Base-by-base conservation (phyloP, 2,329 filamentous ascomycete species). In the Dothistroma pini region DNA sequence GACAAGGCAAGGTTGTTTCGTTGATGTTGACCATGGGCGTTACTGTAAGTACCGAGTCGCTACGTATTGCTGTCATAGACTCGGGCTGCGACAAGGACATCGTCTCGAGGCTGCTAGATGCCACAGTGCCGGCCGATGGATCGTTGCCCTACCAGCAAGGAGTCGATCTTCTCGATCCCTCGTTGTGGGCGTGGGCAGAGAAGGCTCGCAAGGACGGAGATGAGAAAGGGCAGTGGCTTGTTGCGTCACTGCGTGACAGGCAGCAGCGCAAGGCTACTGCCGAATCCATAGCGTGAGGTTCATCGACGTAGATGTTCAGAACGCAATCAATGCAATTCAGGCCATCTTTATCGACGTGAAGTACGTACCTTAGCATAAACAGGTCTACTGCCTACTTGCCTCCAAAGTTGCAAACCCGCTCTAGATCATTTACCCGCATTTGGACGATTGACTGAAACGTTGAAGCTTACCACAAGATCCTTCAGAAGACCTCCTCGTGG, bases 161-260 rank as follows among this genome's bases (percentile, higher is more conserved):
- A 31, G 47, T 75, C n/a, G 71, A 74, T 49, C 62, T 70, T 32
- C 68, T 74, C 14, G 72, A 75, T 60, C 66, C 71, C 29, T 56
- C 63, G 21, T 47, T 75, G n/a, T 75, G 73, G 74, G 54, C 65
- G 16, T 75, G 73, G 74, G 70, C 71, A 2, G 72, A 72, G 10
- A 63, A 68, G 21, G 68, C 69, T 54, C 64, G 66, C 16, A 57
- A 58, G 19, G 50, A 53, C 1, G 70, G 67, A 6, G 63, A 71
- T 56, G 48, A 52, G 5, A 69, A 69, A 34, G 72, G 72, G 2
- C 53, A 61, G 44, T 75, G 72, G 73, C 64, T 75, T 12, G 65
- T 68, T 10, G 64, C 60, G 16, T 58, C 67, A 11, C 63, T 75
- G 11, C 69, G 58, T 54, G 35, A 56, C 47, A 50, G 54, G 38